Conservation (phyloP, 2,329 filamentous ascomycete genomes). For the Sporothrix pallida region DNA sequence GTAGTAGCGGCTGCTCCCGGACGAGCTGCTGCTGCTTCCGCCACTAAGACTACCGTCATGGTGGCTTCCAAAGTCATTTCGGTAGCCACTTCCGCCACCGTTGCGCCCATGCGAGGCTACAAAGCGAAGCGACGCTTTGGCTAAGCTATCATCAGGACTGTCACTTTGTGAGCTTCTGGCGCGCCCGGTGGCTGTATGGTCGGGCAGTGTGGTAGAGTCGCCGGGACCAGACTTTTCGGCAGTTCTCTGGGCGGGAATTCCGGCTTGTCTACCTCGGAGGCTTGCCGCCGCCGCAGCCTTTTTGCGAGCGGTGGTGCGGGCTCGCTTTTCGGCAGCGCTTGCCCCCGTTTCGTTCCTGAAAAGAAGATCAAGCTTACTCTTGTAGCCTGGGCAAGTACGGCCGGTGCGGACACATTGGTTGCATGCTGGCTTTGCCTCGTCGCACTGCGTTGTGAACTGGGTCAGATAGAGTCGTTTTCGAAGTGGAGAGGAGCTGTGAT, state of each 20-base stretch:
- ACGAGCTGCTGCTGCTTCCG: slow-evolving; percentile 31
- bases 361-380: slow-evolving; percentile 73
- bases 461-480: slow-evolving; percentile 34
- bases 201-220: background rate
- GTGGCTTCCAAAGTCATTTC: background rate
- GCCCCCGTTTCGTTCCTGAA: slow-evolving; percentile 73
- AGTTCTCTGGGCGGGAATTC: background rate
- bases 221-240: background rate
- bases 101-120: background rate
- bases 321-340: slow-evolving; percentile 40
- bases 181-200: background rate
- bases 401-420: slow-evolving; percentile 68
- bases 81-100: background rate
- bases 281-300: slow-evolving; percentile 13
- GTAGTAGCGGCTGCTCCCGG: slow-evolving; percentile 35
- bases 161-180: background rate
- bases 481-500: background rate
- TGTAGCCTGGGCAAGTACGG: slow-evolving; percentile 69
- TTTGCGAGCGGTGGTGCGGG: slow-evolving; percentile 27
- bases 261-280: slow-evolving; percentile 31
- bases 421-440: slow-evolving; percentile 70
- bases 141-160: slow-evolving; percentile 2
- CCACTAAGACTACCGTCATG: background rate
- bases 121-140: background rate
- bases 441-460: slow-evolving; percentile 56